phyloP scores from a whole-genome alignment of 2,329 filamentous ascomycete species.

The Drechslerella dactyloides region DNA sequence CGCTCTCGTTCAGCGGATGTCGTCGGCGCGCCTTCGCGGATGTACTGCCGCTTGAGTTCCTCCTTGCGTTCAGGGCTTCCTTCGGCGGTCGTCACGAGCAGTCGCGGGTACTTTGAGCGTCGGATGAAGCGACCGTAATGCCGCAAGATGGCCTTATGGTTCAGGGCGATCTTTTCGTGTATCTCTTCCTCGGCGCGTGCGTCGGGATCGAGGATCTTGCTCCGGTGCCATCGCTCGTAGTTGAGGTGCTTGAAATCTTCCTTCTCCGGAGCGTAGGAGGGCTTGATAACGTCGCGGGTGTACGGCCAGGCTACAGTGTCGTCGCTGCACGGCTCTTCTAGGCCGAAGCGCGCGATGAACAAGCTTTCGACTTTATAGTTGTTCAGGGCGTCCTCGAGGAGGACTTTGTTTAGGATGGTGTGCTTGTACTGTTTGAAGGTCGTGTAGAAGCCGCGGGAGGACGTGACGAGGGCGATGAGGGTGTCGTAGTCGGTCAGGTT shows the following conservation, averaged over 20 bases:
- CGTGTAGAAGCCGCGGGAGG: constrained; percentile 18
- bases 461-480: constrained; percentile 5
- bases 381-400: constrained; percentile 10
- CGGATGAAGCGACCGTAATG: constrained; percentile 4
- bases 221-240: background rate
- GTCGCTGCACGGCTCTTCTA: background rate
- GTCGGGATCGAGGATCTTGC: background rate
- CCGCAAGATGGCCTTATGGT: constrained; percentile 2
- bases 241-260: constrained; percentile 2
- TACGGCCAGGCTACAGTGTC: background rate
- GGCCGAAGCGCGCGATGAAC: constrained; percentile 19
- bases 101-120: constrained; percentile 2
- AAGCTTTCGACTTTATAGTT: constrained; percentile 19
- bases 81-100: background rate
- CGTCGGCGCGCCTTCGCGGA: background rate
- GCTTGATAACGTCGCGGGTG: constrained; percentile 1
- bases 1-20: constrained; percentile 4
- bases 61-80: background rate
- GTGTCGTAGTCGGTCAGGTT: constrained; percentile 22
- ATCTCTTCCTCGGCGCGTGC: background rate
- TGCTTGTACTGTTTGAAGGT: constrained; percentile 19
- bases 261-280: background rate
- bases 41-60: background rate
- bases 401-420: constrained; percentile 1
- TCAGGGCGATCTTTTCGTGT: background rate